phyloP scores from a whole-genome alignment of 306 rosid species.

The Rosa rugosa region DNA sequence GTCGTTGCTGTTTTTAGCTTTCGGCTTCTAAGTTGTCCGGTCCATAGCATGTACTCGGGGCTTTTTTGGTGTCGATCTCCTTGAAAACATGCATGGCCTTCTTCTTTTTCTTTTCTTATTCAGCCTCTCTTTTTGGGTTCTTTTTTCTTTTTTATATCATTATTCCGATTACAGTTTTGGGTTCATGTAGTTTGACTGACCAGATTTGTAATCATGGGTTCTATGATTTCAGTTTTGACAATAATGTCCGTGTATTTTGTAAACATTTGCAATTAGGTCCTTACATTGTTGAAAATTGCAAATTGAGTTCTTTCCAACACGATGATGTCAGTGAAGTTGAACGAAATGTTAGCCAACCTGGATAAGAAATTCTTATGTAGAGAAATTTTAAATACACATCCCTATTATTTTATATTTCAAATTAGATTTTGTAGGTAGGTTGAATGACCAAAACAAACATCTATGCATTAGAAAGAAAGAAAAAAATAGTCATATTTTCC shows the following conservation, averaged over 20 bases:
- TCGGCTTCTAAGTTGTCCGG: conserved; percentile 13
- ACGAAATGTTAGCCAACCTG: neutral
- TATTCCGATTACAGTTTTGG: neutral
- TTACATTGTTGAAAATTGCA: neutral
- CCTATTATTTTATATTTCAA: no score
- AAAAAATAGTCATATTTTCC: no score
- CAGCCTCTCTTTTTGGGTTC: neutral
- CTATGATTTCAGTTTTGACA: neutral
- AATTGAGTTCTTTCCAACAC: neutral
- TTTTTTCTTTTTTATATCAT: neutral
- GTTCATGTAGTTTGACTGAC: neutral
- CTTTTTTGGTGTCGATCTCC: neutral
- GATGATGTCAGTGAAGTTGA: neutral
- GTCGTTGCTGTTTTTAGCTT: neutral
- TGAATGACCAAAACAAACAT: no score
- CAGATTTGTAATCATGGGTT: neutral
- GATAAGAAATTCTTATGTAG: no score
- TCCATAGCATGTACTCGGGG: neutral
- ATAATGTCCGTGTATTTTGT: neutral
- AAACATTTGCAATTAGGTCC: neutral
- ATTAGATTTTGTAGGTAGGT: no score
- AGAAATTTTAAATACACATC: no score
- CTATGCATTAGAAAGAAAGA: no score
- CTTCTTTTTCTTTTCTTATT: neutral
- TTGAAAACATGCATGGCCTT: neutral